Evolutionary conservation across 2,329 filamentous ascomycete species (phyloP).

Genomic region (Calonectria ilicicola): DNA sequence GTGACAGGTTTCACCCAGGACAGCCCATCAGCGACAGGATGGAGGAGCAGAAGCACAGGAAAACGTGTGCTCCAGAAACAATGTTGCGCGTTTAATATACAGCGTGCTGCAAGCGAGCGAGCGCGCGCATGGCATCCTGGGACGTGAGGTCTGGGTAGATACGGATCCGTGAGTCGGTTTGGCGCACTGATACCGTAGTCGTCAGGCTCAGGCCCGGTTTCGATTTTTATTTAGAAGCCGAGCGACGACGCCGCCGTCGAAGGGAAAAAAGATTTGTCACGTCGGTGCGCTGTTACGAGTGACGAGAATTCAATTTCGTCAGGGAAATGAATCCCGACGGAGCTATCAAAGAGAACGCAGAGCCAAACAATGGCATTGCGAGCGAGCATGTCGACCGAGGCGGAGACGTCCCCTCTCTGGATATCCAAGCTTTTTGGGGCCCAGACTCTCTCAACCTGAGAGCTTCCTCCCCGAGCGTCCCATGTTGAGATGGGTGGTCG

Average conservation of each 20-base stretch:
- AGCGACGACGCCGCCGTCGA: constrained; percentile 3
- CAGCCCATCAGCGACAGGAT: constrained; percentile 19
- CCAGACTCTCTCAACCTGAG: neutral
- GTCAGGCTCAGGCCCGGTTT: constrained; percentile 13
- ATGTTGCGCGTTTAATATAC: constrained; percentile 31
- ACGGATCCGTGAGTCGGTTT: constrained; percentile 17
- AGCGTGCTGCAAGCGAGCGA: constrained; percentile 29
- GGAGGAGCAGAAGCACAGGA: constrained; percentile 12
- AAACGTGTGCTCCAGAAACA: constrained; percentile 21
- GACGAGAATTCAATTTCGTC: constrained; percentile 9
- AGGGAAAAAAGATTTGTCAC: neutral
- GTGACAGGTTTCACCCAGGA: constrained; percentile 11
- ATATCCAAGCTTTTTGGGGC: constrained; percentile 1
- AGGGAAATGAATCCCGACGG: constrained; percentile 18
- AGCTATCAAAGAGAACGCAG: neutral
- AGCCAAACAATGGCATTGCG: neutral
- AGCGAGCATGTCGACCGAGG: neutral
- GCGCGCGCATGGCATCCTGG: constrained; percentile 27
- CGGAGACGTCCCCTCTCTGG: neutral
- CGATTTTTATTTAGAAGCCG: constrained; percentile 10
- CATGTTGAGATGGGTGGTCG: constrained; percentile 20
- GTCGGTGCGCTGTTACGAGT: constrained; percentile 4
- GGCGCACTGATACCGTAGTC: constrained; percentile 6
- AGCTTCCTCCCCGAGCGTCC: neutral
- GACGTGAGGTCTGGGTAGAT: neutral